Conservation (phyloP, 305 asterid species). For the Fraxinus greggii region DNA sequence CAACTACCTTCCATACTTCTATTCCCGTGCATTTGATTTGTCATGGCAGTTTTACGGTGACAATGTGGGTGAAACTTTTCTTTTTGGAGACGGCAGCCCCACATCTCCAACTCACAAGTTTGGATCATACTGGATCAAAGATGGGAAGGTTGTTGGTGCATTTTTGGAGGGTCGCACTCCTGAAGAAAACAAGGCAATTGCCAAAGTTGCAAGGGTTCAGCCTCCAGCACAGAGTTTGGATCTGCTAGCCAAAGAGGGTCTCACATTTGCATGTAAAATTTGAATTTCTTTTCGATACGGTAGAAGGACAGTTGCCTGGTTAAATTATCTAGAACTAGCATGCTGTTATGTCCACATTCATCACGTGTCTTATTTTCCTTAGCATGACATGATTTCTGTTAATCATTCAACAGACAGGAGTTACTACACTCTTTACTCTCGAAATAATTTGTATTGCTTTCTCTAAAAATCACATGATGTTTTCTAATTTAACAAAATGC, state of each 20-base stretch:
- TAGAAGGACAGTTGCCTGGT: background rate
- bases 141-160: constrained; percentile 80
- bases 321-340: background rate
- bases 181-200: constrained; percentile 83
- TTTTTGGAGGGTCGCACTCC: constrained; percentile 90
- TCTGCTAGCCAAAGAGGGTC: constrained; percentile 62
- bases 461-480: background rate
- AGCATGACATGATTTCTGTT: background rate
- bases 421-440: background rate
- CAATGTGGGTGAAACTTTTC: constrained; percentile 71
- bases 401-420: background rate
- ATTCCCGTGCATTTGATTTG: constrained; percentile 83
- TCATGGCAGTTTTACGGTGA: constrained; percentile 97
- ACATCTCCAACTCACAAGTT: constrained; percentile 75
- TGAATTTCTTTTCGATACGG: constrained; percentile 19
- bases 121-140: constrained; percentile 87
- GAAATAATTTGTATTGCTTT: background rate
- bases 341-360: background rate
- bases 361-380: background rate
- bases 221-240: constrained; percentile 62
- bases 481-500: background rate
- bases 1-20: constrained; percentile 90
- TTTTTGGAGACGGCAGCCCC: constrained; percentile 75
- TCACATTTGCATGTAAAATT: constrained; percentile 66
- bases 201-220: constrained; percentile 75